These are phyloP conservation scores for Ganoderma lucidum DNA, from an alignment of 1,284 basidiomycete species.

Conservation along the genomic window DNA sequence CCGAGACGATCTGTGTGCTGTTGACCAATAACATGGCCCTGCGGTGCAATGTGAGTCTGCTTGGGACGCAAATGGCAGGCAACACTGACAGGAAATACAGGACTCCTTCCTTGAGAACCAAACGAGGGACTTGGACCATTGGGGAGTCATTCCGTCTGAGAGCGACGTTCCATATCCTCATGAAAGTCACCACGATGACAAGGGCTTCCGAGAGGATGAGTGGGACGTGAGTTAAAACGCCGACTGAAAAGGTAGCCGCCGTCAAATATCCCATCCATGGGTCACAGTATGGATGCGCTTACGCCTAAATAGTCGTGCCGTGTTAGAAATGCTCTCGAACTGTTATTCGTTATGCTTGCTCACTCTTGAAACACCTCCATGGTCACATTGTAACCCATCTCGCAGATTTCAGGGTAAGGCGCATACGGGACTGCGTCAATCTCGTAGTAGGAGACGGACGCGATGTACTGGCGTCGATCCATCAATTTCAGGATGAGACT, in stretches of 20 bases:
- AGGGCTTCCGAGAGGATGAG: constrained; percentile 9
- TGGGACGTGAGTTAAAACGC: not conserved
- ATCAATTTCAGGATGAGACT: not conserved
- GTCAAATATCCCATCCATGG: not conserved
- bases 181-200: constrained; percentile 15
- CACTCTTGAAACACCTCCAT: not conserved
- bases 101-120: constrained; percentile 18
- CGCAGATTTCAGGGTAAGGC: not conserved
- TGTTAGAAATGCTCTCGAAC: not conserved
- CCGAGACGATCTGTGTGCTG: constrained; percentile 2
- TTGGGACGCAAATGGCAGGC: not conserved
- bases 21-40: constrained; percentile 18
- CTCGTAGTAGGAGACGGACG: not conserved
- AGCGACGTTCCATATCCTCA: constrained; percentile 9
- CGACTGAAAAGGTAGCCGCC: not conserved
- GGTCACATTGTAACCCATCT: not conserved
- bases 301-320: not conserved
- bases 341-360: not conserved
- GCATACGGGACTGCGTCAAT: not conserved
- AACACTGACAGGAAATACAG: constrained; percentile 18
- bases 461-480: not conserved
- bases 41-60: not conserved
- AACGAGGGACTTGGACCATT: not conserved
- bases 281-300: not conserved
- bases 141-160: not conserved